A percentile compares a stretch with the other conserved stretches of the same genome.
phyloP scores from a whole-genome alignment of 805 yeast genomes.

The Wickerhamomyces xylosicus region DNA sequence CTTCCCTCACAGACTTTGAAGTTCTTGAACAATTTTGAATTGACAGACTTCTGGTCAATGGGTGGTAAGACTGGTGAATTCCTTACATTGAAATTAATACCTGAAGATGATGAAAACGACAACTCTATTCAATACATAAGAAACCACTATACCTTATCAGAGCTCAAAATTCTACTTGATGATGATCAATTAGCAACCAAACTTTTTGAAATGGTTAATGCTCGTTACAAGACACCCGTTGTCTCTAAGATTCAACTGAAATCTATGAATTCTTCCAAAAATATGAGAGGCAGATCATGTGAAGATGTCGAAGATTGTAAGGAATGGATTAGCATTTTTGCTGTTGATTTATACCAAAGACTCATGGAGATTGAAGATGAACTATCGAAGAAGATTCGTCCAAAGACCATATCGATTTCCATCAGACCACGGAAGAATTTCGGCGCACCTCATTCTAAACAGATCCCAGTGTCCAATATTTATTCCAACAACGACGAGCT shows the following conservation, averaged over 20 bases:
- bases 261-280: constrained; percentile 85
- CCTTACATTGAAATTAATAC: constrained; percentile 35
- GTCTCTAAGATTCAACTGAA: constrained; percentile 52
- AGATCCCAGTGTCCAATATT: constrained; percentile 16
- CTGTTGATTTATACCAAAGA: constrained; percentile 68
- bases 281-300: constrained; percentile 52
- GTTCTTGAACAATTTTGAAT: constrained; percentile 51
- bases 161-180: constrained; percentile 31
- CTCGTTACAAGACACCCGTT: constrained; percentile 45
- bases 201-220: constrained; percentile 55
- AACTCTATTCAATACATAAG: constrained; percentile 40
- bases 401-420: constrained; percentile 35
- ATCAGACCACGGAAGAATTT: constrained; percentile 20
- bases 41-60: constrained; percentile 77
- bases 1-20: constrained; percentile 33
- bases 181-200: constrained; percentile 38
- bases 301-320: constrained; percentile 40
- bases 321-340: constrained; percentile 71
- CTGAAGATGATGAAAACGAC: constrained; percentile 33
- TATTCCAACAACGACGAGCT: constrained; percentile 7
- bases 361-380: constrained; percentile 70
- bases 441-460: constrained; percentile 26
- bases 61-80: constrained; percentile 82
- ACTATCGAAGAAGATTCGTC: constrained; percentile 25
- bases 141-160: constrained; percentile 31